A percentile compares a stretch with the other conserved stretches of the same genome.
Evolutionary conservation across 768 basidiomycete genomes (phyloP).

Genomic region (Coprinopsis sp.): DNA sequence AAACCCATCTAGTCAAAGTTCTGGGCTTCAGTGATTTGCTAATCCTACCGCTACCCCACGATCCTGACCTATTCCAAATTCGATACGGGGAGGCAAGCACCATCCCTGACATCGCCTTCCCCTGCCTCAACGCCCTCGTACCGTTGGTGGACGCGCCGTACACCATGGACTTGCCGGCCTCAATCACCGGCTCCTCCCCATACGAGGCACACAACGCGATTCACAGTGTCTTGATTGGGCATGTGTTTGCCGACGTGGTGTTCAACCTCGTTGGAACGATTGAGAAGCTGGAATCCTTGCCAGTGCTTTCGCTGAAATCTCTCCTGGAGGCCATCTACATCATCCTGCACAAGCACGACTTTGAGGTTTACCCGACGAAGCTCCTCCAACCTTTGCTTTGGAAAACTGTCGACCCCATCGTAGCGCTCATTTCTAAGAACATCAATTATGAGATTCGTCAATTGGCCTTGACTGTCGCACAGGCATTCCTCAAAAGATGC

Average conservation of each 20-base stretch:
- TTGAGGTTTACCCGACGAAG: constrained; percentile 40
- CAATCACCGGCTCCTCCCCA: constrained; percentile 31
- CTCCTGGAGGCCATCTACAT: constrained; percentile 62
- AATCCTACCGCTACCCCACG: constrained; percentile 39
- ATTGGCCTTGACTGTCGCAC: constrained; percentile 54
- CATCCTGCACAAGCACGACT: constrained; percentile 70
- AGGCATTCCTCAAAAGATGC: constrained; percentile 61
- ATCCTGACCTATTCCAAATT: constrained; percentile 48
- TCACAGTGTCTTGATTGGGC: constrained; percentile 50
- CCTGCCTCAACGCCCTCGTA: constrained; percentile 57
- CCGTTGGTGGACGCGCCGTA: constrained; percentile 57
- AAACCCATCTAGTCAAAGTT: constrained; percentile 44
- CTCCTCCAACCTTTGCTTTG: constrained; percentile 43
- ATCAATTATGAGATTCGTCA: constrained; percentile 67
- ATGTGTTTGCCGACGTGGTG: constrained; percentile 57
- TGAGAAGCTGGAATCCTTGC: constrained; percentile 41
- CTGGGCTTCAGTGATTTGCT: constrained; percentile 54
- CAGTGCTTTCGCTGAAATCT: constrained; percentile 53
- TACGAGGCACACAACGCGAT: constrained; percentile 42
- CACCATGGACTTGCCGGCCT: constrained; percentile 41
- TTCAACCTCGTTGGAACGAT: constrained; percentile 47
- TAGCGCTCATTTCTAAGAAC: constrained; percentile 48
- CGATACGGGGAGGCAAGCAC: constrained; percentile 44
- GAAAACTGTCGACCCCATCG: constrained; percentile 44
- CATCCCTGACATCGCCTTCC: constrained; percentile 39